Base-by-base conservation (phyloP, 2,329 filamentous ascomycete species). In the Huntiella moniliformis region DNA sequence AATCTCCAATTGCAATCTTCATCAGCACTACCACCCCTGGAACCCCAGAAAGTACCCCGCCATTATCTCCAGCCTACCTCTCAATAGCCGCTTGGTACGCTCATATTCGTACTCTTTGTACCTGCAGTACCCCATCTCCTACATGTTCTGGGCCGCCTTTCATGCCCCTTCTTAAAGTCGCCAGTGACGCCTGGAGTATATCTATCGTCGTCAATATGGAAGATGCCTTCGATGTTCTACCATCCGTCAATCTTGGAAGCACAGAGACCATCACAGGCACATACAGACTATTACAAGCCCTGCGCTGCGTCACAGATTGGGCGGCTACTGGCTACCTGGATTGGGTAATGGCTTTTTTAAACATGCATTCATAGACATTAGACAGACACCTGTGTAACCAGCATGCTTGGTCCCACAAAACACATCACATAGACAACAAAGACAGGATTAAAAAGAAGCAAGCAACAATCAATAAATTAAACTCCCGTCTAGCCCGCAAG, bases 261-360 rank as follows among this genome's bases (percentile, higher is more conserved):
- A 46, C 47, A 11, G 39, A 49, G 22, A 46, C 47, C 6, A 31
- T 49, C 18, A 45, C 43, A n/a, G 47, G 47, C 13, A 36, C 37
- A 6, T 49, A 49, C 33, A 44, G 47, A 32, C 31, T 49, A 32
- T 16, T 49, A 13, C 43, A 49, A 32, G 38, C 34, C 4, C 15
- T 49, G 28, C 43, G 47, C 17, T 18, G 34, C 15, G 22, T 49
- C 13, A 32, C 39, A 7, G 22, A 49, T 6, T 49, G 47, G 47
- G 46, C 46, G 15, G 39, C 32, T 16, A 37, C 38, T 4, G 47
- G 39, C 10, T 49, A 49, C n/a, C 32, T 46, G 15, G 35, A 49
- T 15, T 49, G 47, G 47, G 32, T 49, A 13, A 38, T 40, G 7
- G 47, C 46, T 12, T 49, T 49, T 32, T n/a, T 49, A 32, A 42